Evolutionary conservation across 2,329 filamentous ascomycete genomes (phyloP), one percentile per base, ranked within the genome.

Genomic region (Alternaria sp.): DNA sequence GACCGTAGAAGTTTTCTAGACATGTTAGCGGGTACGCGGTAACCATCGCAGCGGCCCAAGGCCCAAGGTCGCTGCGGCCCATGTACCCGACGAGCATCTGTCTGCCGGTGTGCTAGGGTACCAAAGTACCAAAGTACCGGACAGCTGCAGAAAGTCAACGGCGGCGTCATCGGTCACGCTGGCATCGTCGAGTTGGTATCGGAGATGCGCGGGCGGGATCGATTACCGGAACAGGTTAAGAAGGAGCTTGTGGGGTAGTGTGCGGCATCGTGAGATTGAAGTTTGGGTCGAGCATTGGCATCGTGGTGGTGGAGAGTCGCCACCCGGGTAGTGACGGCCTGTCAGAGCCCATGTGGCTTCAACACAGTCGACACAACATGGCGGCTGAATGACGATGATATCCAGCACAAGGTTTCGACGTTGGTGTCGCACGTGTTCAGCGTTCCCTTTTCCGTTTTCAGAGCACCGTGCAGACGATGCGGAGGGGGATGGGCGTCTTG

Each of bases 1-100:
- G 56, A 58, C 45, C 33, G 33, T 33, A 42, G 31, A 48, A 40
- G 9, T 36, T 54, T 56, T 53, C 21, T 40, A 40, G 21, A 21
- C 24, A 17, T 37, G 23, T 28, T 55, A 56, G 54, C 39, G 46
- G 53, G 33, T 31, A 28, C 40, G 23, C 24, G 36, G 40, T 44
- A 24, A 39, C 23, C 26, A 44, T 51, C 17, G 42, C 21, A 8
- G 36, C 29, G 9, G 36, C 42, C 55, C 51, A 52, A 58, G 9
- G 36, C 42, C 55, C 51, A 52, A 58, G 29, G 36, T 44, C 7
- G 14, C 24, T 29, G 29, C 17, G 37, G 36, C 31, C 46, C 13
- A 28, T 41, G 34, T 54, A 49, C 42, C 50, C 50, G 50, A 36
- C 24, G n/a, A 39, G 26, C 36, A 40, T 21, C 17, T 29, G 29